These are phyloP conservation scores for Colletotrichum eleusines DNA, from an alignment of 2,329 filamentous ascomycete genomes.

Conservation along the genomic window DNA sequence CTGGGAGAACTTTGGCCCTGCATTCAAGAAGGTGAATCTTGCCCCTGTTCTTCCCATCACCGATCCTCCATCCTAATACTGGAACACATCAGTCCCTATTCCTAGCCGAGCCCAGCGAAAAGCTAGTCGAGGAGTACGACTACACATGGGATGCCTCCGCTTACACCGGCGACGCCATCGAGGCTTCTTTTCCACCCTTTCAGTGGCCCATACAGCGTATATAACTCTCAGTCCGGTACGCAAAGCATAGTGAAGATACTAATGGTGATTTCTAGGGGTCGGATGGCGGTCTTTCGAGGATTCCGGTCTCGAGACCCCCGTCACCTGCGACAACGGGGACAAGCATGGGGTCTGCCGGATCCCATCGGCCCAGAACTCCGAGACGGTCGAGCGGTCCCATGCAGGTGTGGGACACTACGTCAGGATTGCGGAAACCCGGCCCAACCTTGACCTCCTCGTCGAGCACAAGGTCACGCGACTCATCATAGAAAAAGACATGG, in stretches of 20 bases:
- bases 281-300: conserved; percentile 44
- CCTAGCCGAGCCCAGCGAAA: conserved; percentile 44
- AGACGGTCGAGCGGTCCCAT: conserved; percentile 47
- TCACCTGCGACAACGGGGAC: conserved; percentile 48
- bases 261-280: conserved; percentile 14
- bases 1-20: conserved; percentile 52
- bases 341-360: conserved; percentile 51
- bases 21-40: conserved; percentile 51
- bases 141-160: conserved; percentile 51
- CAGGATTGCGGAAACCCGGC: conserved; percentile 43
- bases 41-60: background rate
- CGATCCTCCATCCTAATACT: background rate
- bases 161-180: conserved; percentile 50
- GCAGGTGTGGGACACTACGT: conserved; percentile 49
- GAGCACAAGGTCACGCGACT: conserved; percentile 48
- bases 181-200: conserved; percentile 49
- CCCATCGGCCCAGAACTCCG: conserved; percentile 47
- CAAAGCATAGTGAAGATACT: background rate
- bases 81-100: conserved; percentile 5
- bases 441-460: conserved; percentile 46
- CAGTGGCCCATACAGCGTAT: conserved; percentile 48
- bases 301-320: conserved; percentile 44
- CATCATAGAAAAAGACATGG: conserved; percentile 31
- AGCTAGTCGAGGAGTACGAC: conserved; percentile 46
- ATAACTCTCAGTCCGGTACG: conserved; percentile 19